Evolutionary conservation across 768 basidiomycete genomes (phyloP).

Genomic region (Mycena maculata): DNA sequence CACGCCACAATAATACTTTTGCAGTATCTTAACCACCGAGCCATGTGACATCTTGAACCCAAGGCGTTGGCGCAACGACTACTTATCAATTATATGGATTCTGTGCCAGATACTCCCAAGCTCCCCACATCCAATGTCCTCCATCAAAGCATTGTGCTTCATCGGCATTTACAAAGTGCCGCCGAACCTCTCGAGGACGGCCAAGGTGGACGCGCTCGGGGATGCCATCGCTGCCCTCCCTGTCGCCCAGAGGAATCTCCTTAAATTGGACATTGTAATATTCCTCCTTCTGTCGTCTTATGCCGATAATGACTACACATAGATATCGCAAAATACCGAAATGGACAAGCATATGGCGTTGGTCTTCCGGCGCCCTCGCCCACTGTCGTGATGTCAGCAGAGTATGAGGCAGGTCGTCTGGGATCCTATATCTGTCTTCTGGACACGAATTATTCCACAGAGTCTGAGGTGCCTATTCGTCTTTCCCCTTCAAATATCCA

Average conservation of each 20-base stretch:
- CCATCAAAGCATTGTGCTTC: constrained; percentile 10
- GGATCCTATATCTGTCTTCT: neutral
- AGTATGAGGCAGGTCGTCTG: constrained; percentile 22
- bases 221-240: constrained; percentile 26
- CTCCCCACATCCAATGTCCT: constrained; percentile 19
- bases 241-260: constrained; percentile 26
- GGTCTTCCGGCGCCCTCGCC: constrained; percentile 16
- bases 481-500: neutral
- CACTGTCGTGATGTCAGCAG: constrained; percentile 27
- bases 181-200: constrained; percentile 10
- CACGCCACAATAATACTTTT: no score
- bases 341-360: constrained; percentile 23
- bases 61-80: no score
- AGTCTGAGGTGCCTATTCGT: constrained; percentile 8
- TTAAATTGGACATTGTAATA: constrained; percentile 19
- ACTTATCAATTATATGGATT: no score
- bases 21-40: no score
- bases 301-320: no score
- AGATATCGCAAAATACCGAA: constrained; percentile 22
- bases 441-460: constrained; percentile 10
- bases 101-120: no score
- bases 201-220: constrained; percentile 8
- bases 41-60: no score
- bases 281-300: neutral
- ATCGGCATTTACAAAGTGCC: constrained; percentile 25